These are phyloP conservation scores for Pyrenula aspistea DNA, from an alignment of 495 filamentous ascomycete species.

Conservation along the genomic window DNA sequence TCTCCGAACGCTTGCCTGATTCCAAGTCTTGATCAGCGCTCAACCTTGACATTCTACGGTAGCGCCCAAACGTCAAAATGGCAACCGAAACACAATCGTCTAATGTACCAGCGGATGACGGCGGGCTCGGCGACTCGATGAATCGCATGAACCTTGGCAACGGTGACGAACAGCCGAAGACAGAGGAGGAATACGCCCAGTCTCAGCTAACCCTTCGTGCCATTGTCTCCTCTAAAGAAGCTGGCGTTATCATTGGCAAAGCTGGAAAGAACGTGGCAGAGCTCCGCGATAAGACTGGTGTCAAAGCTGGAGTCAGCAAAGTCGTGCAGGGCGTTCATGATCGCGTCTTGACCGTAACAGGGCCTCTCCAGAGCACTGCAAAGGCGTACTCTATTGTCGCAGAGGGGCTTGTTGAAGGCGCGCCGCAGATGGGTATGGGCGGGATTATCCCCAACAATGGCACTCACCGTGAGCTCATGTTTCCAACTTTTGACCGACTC, in stretches of 20 bases:
- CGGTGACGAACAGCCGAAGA: conserved; percentile 51
- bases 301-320: conserved; percentile 96
- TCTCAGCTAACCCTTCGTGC: conserved; percentile 85
- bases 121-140: conserved; percentile 37
- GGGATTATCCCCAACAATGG: conserved; percentile 72
- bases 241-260: conserved; percentile 97
- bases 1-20: conserved; percentile 8
- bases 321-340: conserved; percentile 95
- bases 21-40: conserved; percentile 7
- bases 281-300: conserved; percentile 90
- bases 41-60: no score
- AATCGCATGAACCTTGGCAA: conserved; percentile 29
- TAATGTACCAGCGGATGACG: conserved; percentile 19
- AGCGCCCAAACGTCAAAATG: background rate
- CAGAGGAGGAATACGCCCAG: conserved; percentile 91
- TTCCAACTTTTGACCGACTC: background rate
- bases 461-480: conserved; percentile 71
- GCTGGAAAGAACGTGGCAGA: conserved; percentile 97
- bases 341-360: conserved; percentile 89
- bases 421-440: conserved; percentile 89
- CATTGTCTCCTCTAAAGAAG: conserved; percentile 97
- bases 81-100: conserved; percentile 17
- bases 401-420: conserved; percentile 80
- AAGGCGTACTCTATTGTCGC: conserved; percentile 90
- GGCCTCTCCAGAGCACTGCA: conserved; percentile 71